Evolutionary conservation across 164 flowering plant species (phyloP).

Genomic region (Taxillus chinensis): DNA sequence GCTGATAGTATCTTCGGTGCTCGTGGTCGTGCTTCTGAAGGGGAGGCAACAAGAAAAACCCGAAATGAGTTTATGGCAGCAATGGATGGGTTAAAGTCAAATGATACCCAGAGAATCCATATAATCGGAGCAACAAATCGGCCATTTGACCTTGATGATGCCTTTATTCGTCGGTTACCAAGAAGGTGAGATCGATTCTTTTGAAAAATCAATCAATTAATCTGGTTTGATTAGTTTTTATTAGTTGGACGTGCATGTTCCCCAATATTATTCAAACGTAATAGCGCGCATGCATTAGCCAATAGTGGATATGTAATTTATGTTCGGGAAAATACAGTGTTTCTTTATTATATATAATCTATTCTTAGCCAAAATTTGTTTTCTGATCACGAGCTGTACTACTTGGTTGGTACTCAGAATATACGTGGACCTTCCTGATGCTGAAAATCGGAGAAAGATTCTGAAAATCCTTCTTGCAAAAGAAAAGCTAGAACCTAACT

Average conservation of each 20-base stretch:
- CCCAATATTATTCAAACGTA: too few species aligned
- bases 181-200: constrained; percentile 63
- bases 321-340: too few species aligned
- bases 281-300: too few species aligned
- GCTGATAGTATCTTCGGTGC: constrained; percentile 98
- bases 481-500: constrained; percentile 58
- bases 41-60: constrained; percentile 98
- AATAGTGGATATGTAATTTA: too few species aligned
- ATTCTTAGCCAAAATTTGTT: too few species aligned
- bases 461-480: constrained; percentile 63
- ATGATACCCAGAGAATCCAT: constrained; percentile 92
- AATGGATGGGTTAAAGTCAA: constrained; percentile 96
- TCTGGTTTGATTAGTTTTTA: too few species aligned
- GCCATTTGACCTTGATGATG: constrained; percentile 99
- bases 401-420: constrained; percentile 38
- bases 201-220: too few species aligned
- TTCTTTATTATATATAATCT: too few species aligned
- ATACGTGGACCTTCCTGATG: constrained; percentile 91
- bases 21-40: constrained; percentile 94
- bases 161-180: constrained; percentile 94
- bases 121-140: constrained; percentile 98
- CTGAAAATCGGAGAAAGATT: constrained; percentile 80
- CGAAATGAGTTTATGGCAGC: constrained; percentile 99
- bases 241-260: too few species aligned
- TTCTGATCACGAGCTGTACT: constrained; percentile 5